Evolutionary conservation across 2,329 filamentous ascomycete genomes (phyloP).

Genomic region (Aspergillus carbonarius): DNA sequence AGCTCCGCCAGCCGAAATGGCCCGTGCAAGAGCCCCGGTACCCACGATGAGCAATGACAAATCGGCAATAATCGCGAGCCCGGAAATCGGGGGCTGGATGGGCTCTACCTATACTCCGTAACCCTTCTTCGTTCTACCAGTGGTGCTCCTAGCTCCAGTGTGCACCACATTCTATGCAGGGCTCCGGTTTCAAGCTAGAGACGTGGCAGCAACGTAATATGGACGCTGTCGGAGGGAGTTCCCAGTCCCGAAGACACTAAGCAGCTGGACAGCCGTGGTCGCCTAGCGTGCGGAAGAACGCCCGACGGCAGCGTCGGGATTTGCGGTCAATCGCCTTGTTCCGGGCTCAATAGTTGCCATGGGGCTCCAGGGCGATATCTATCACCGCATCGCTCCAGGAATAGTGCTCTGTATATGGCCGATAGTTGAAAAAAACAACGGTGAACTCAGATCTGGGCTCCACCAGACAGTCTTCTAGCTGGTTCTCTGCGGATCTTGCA

Average conservation of each 20-base stretch:
- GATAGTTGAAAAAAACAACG: slow-evolving; percentile 1
- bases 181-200: background rate
- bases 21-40: background rate
- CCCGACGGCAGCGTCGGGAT: background rate
- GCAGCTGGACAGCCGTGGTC: background rate
- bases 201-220: background rate
- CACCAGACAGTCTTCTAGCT: slow-evolving; percentile 3
- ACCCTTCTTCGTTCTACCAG: background rate
- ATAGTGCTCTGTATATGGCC: slow-evolving; percentile 1
- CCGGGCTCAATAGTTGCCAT: background rate
- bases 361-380: background rate
- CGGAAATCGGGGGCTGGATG: background rate
- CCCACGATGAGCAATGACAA: background rate
- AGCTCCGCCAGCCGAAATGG: background rate
- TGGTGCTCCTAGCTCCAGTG: background rate
- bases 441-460: background rate
- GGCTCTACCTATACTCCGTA: background rate
- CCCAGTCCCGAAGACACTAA: background rate
- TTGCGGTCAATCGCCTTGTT: background rate
- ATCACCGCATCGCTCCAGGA: background rate
- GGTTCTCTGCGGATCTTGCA: slow-evolving; percentile 2
- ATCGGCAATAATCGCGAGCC: background rate
- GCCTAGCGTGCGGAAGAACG: background rate
- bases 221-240: background rate
- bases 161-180: background rate